These are phyloP conservation scores for Leccinellum rugosiceps DNA, from an alignment of 768 basidiomycete genomes.

Conservation along the genomic window DNA sequence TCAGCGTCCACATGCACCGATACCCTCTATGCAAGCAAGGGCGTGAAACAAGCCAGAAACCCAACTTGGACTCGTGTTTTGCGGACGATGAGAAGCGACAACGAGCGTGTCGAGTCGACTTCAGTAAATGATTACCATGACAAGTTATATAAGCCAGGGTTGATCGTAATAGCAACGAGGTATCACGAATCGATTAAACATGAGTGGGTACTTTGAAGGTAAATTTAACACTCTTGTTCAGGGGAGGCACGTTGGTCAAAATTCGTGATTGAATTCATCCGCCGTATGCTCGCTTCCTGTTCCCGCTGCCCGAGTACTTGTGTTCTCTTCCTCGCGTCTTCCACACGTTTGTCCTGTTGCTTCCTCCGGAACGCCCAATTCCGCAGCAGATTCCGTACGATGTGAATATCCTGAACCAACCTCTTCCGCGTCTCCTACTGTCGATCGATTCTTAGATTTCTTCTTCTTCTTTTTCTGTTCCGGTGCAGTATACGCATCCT, in stretches of 20 bases:
- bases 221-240: background rate
- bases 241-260: conserved; percentile 35
- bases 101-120: too few relatives aligned
- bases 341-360: conserved; percentile 68
- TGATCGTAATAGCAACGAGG: background rate
- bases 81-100: too few relatives aligned
- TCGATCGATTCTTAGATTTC: conserved; percentile 51
- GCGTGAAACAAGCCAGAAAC: background rate
- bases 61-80: background rate
- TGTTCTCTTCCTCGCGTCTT: conserved; percentile 10
- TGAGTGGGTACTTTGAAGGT: conserved; percentile 11
- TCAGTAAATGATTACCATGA: background rate
- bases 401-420: conserved; percentile 32
- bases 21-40: background rate
- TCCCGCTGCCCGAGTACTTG: conserved; percentile 1
- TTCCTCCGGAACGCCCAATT: conserved; percentile 61
- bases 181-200: background rate
- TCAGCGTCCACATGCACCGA: background rate
- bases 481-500: conserved; percentile 64
- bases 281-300: conserved; percentile 15
- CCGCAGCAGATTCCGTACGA: conserved; percentile 37
- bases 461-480: conserved; percentile 58
- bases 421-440: conserved; percentile 34
- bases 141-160: background rate
- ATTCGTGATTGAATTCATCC: conserved; percentile 64